Evolutionary conservation across 2,329 filamentous ascomycete genomes (phyloP).

Genomic region (Pseudopithomyces maydicus): DNA sequence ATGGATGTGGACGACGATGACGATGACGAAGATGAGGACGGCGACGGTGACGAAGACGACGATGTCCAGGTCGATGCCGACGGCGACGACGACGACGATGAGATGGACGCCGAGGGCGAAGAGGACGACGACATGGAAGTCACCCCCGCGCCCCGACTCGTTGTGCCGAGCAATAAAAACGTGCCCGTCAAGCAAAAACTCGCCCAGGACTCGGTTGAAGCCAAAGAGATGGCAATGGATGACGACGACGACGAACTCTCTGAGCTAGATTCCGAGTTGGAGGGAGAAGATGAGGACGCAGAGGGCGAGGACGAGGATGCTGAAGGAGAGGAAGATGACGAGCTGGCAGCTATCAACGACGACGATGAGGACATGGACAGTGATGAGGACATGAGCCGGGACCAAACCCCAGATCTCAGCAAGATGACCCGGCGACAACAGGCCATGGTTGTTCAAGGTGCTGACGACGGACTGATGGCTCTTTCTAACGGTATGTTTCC

Average conservation of each 20-base stretch:
- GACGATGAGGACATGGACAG: slow-evolving; percentile 53
- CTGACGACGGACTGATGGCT: slow-evolving; percentile 52
- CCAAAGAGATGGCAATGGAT: slow-evolving; percentile 56
- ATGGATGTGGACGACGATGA: slow-evolving; percentile 38
- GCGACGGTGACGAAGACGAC: slow-evolving; percentile 45
- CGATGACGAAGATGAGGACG: slow-evolving; percentile 39
- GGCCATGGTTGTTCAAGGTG: slow-evolving; percentile 60
- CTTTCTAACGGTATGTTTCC: slow-evolving; percentile 59
- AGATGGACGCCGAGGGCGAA: slow-evolving; percentile 40
- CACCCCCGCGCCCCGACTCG: slow-evolving; percentile 33
- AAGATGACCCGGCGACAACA: slow-evolving; percentile 73
- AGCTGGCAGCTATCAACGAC: slow-evolving; percentile 39
- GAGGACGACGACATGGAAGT: slow-evolving; percentile 31
- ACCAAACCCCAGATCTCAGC: slow-evolving; percentile 65
- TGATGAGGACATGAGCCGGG: slow-evolving; percentile 60
- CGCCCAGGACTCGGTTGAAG: slow-evolving; percentile 51
- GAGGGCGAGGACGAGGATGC: slow-evolving; percentile 53
- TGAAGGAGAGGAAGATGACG: slow-evolving; percentile 49
- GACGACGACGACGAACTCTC: slow-evolving; percentile 52
- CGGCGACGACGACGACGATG: slow-evolving; percentile 38
- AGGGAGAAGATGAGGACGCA: slow-evolving; percentile 52
- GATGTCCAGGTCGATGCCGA: slow-evolving; percentile 42
- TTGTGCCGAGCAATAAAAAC: slow-evolving; percentile 26
- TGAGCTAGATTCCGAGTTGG: slow-evolving; percentile 46
- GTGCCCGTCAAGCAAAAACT: slow-evolving; percentile 43